phyloP scores from a whole-genome alignment of 1,139 yeast species.

The Geotrichum klebahnii region DNA sequence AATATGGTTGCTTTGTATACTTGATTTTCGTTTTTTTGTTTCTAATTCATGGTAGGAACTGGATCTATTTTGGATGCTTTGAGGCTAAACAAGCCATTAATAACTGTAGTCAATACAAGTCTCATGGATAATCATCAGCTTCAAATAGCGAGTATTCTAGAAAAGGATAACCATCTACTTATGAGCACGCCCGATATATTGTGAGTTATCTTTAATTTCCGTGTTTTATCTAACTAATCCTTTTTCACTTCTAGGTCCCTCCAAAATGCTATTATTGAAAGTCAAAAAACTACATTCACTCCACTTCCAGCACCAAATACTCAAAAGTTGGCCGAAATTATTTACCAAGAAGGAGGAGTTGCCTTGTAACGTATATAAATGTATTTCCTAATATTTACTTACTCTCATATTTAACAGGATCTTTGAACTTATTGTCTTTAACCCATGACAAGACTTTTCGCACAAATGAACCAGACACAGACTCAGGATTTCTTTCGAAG shows the following conservation, averaged over 20 bases:
- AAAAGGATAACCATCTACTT: constrained; percentile 39
- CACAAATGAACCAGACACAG: constrained; percentile 36
- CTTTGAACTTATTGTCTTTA: constrained; percentile 33
- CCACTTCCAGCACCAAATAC: constrained; percentile 29
- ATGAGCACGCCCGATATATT: constrained; percentile 24
- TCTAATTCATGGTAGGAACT: constrained; percentile 40
- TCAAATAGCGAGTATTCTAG: constrained; percentile 66
- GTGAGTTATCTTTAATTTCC: constrained; percentile 1
- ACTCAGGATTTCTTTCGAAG: constrained; percentile 37
- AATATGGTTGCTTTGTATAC: background rate
- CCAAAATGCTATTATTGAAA: constrained; percentile 20
- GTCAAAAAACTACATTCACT: constrained; percentile 21
- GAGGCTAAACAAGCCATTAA: constrained; percentile 51
- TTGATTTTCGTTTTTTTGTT: background rate
- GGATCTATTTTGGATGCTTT: constrained; percentile 84
- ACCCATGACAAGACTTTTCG: constrained; percentile 38
- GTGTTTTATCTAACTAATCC: background rate
- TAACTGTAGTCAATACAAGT: constrained; percentile 64
- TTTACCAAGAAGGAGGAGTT: constrained; percentile 30
- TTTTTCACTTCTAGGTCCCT: constrained; percentile 18
- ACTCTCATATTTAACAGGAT: constrained; percentile 25
- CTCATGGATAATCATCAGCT: constrained; percentile 85
- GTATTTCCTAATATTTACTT: background rate
- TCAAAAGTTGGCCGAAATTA: constrained; percentile 26
- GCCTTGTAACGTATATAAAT: background rate